A percentile compares a stretch with the other conserved stretches of the same genome.
phyloP scores from a whole-genome alignment of 495 filamentous ascomycete genomes.

The Apodospora peruviana region DNA sequence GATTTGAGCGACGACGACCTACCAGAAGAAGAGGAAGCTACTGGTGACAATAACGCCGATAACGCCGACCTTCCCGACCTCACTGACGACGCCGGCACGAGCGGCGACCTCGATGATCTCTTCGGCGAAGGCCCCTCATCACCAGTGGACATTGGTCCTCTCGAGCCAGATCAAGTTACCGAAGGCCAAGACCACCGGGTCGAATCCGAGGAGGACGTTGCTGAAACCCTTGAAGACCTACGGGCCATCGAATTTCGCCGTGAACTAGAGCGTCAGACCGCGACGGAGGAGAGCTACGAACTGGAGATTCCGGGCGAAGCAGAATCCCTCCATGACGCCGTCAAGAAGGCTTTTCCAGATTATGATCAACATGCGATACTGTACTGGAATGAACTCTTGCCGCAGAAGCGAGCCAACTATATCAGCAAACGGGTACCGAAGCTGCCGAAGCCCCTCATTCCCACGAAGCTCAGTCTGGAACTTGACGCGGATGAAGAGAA shows the following conservation, averaged over 20 bases:
- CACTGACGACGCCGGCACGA: constrained; percentile 42
- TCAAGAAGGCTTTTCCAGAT: constrained; percentile 63
- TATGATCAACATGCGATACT: constrained; percentile 62
- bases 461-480: constrained; percentile 83
- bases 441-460: constrained; percentile 71
- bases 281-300: constrained; percentile 37
- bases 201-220: constrained; percentile 7
- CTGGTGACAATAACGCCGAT: constrained; percentile 19
- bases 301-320: constrained; percentile 51
- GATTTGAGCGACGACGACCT: constrained; percentile 66
- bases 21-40: constrained; percentile 35
- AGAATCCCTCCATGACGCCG: constrained; percentile 59
- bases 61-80: constrained; percentile 40
- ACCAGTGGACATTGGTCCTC: constrained; percentile 19
- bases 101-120: constrained; percentile 45
- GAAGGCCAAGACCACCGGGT: constrained; percentile 25
- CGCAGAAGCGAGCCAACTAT: constrained; percentile 65
- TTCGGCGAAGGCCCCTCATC: constrained; percentile 37
- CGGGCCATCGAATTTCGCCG: constrained; percentile 41
- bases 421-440: constrained; percentile 64
- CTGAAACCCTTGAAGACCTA: constrained; percentile 22
- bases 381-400: constrained; percentile 67
- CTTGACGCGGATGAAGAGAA: constrained; percentile 75
- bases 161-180: constrained; percentile 21
- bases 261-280: constrained; percentile 27